Percentiles rank a stretch among this genome's conserved stretches.
Evolutionary conservation across 2,329 filamentous ascomycete species (phyloP).

Genomic region (Arthrobotrys conoides): DNA sequence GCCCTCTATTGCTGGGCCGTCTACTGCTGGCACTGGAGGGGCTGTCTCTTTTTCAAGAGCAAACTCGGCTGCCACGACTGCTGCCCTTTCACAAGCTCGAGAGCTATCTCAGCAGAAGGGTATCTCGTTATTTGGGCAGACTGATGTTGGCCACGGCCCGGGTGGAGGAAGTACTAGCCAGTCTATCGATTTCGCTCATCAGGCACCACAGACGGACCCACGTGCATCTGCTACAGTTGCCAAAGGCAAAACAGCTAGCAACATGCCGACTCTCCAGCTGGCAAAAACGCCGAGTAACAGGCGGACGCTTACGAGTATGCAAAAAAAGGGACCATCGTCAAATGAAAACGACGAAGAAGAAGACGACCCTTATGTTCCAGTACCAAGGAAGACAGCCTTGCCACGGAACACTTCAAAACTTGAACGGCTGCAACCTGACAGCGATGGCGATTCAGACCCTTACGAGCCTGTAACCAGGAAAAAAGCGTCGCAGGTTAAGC

Average conservation of each 20-base stretch:
- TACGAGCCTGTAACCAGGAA: slow-evolving; percentile 49
- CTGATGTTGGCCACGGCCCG: slow-evolving; percentile 19
- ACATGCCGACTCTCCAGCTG: slow-evolving; percentile 46
- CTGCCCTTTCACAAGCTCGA: slow-evolving; percentile 10
- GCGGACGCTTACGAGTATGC: slow-evolving; percentile 44
- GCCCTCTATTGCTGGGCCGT: not conserved
- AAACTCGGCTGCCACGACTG: slow-evolving; percentile 9
- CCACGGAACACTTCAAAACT: not conserved
- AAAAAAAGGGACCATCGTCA: slow-evolving; percentile 17
- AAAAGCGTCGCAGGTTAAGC: not conserved
- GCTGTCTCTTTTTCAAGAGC: not conserved
- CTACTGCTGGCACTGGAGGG: not conserved
- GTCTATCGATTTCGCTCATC: slow-evolving; percentile 26
- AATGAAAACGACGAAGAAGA: slow-evolving; percentile 36
- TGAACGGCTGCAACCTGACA: slow-evolving; percentile 1
- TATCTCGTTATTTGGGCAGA: slow-evolving; percentile 1
- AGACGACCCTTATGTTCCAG: slow-evolving; percentile 49
- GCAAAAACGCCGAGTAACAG: slow-evolving; percentile 53
- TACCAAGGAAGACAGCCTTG: slow-evolving; percentile 27
- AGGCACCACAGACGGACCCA: slow-evolving; percentile 39
- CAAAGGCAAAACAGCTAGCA: not conserved
- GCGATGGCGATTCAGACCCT: slow-evolving; percentile 48
- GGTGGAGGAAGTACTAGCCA: not conserved
- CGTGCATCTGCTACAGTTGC: not conserved
- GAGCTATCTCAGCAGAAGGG: slow-evolving; percentile 22